Evolutionary conservation across 2,329 filamentous ascomycete genomes (phyloP).

Genomic region (Didymella sp.): DNA sequence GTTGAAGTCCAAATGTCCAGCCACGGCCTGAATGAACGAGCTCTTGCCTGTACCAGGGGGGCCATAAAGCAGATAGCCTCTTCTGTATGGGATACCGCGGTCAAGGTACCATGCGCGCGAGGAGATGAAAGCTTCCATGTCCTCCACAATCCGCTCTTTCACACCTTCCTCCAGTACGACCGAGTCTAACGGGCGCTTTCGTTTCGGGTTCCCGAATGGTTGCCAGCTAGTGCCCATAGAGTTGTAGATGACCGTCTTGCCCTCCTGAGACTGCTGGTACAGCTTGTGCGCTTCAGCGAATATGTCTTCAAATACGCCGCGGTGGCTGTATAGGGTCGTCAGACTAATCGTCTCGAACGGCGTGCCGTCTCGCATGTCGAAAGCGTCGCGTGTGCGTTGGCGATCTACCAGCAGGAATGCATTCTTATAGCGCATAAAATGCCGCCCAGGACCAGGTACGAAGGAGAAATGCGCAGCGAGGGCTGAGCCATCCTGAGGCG

Average conservation of each 20-base stretch:
- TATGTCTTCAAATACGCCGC: slow-evolving; percentile 87
- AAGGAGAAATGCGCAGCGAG: slow-evolving; percentile 82
- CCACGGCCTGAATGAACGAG: slow-evolving; percentile 93
- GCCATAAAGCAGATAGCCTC: slow-evolving; percentile 87
- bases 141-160: slow-evolving; percentile 78
- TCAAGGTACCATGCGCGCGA: slow-evolving; percentile 90
- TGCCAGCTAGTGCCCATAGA: slow-evolving; percentile 85
- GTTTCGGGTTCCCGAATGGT: slow-evolving; percentile 80
- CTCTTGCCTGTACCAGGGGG: slow-evolving; percentile 93
- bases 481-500: slow-evolving; percentile 69
- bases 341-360: slow-evolving; percentile 94
- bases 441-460: slow-evolving; percentile 87
- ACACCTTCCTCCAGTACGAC: slow-evolving; percentile 86
- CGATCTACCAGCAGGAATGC: slow-evolving; percentile 88
- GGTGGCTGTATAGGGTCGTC: slow-evolving; percentile 88
- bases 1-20: slow-evolving; percentile 89
- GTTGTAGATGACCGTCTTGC: slow-evolving; percentile 91
- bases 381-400: slow-evolving; percentile 81
- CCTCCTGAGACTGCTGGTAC: slow-evolving; percentile 80
- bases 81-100: slow-evolving; percentile 89
- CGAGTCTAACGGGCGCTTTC: slow-evolving; percentile 85
- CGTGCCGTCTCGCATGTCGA: slow-evolving; percentile 78
- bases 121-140: slow-evolving; percentile 81
- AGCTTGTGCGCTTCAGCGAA: slow-evolving; percentile 86
- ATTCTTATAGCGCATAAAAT: slow-evolving; percentile 84